These are phyloP conservation scores for Conringia planisiliqua DNA, from an alignment of 345 rosid genomes.

Conservation along the genomic window DNA sequence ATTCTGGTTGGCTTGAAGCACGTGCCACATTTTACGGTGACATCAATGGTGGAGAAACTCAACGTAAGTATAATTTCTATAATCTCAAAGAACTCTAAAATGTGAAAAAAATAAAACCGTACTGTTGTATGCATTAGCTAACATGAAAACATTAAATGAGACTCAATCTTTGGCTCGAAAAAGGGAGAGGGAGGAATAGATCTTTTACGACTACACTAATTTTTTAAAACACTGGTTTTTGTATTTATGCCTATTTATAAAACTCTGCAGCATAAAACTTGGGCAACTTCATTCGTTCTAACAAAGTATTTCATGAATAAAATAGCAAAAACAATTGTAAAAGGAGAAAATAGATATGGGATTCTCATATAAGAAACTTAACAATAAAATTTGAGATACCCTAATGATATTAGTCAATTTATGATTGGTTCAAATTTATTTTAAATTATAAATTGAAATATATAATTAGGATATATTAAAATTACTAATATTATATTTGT, in stretches of 20 bases:
- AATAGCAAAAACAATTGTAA: too few relatives aligned
- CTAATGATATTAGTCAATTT: too few relatives aligned
- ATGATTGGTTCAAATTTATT: too few relatives aligned
- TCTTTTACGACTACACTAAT: not conserved
- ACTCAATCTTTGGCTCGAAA: not conserved
- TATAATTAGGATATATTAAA: too few relatives aligned
- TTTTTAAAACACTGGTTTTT: not conserved
- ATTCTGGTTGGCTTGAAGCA: not conserved
- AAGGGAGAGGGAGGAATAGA: not conserved
- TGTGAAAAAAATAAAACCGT: too few relatives aligned
- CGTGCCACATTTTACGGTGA: constrained; percentile 36
- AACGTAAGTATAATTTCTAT: constrained; percentile 3
- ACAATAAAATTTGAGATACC: too few relatives aligned
- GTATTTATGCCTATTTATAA: not conserved
- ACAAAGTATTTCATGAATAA: too few relatives aligned
- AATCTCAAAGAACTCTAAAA: not conserved
- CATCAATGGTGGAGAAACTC: constrained; percentile 22
- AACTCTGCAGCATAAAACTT: not conserved
- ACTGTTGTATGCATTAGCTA: not conserved
- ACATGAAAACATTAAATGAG: not conserved
- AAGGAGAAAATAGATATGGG: too few relatives aligned
- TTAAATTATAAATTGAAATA: too few relatives aligned
- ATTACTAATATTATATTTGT: too few relatives aligned
- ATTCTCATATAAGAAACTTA: too few relatives aligned
- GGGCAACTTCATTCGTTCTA: too few relatives aligned